These are phyloP conservation scores for Pelargonium myrrhifolium DNA, from an alignment of 441 rosid genomes.

Conservation along the genomic window DNA sequence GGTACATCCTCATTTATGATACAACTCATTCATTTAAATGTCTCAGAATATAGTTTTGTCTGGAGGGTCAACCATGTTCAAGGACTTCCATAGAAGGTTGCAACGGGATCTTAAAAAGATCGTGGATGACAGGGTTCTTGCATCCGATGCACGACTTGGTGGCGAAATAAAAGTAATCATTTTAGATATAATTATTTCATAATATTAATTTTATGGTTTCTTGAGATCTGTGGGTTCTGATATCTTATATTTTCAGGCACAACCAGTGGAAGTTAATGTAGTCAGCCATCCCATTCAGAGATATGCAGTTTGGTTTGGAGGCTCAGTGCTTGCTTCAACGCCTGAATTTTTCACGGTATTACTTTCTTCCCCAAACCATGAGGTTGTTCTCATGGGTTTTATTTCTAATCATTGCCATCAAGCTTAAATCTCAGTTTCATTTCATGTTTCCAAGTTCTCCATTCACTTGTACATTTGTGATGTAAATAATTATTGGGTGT, in stretches of 20 bases:
- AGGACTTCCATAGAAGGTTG: slow-evolving; percentile 95
- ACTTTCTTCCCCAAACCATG: slow-evolving; percentile 9
- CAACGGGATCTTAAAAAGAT: slow-evolving; percentile 97
- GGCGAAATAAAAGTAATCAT: slow-evolving; percentile 64
- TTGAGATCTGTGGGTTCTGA: slow-evolving; percentile 12
- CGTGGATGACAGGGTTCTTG: slow-evolving; percentile 86
- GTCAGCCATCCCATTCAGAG: slow-evolving; percentile 95
- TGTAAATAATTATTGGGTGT: not conserved
- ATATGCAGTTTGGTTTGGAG: slow-evolving; percentile 99
- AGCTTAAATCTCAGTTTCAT: not conserved
- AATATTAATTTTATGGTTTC: not conserved
- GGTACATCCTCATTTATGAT: not conserved
- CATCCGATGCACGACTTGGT: slow-evolving; percentile 68
- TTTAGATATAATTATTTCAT: not conserved
- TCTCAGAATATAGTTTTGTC: slow-evolving; percentile 92
- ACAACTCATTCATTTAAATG: not conserved
- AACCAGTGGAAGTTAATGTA: slow-evolving; percentile 94
- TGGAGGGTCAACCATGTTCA: slow-evolving; percentile 99
- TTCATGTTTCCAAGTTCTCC: not conserved
- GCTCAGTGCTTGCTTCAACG: slow-evolving; percentile 97
- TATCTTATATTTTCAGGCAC: slow-evolving; percentile 40
- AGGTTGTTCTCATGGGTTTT: not conserved
- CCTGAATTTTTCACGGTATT: slow-evolving; percentile 90
- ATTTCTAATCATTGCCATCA: not conserved
- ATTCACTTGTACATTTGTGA: not conserved